Conservation (phyloP, 2,329 filamentous ascomycete species). For the Fulvia fulva region DNA sequence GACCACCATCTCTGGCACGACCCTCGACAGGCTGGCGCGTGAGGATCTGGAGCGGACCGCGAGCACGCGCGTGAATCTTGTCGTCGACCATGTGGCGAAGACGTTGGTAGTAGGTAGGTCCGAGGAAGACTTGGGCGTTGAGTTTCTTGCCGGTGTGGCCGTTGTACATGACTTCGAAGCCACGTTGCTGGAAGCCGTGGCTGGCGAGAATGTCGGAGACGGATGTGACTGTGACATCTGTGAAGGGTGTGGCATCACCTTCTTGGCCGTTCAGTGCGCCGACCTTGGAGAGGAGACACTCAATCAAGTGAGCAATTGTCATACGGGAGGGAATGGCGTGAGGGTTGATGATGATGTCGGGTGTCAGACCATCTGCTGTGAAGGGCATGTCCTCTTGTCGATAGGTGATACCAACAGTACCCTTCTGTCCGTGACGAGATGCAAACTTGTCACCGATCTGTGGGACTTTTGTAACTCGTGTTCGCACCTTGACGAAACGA, state of each 20-base stretch:
- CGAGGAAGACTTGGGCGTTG: constrained; percentile 90
- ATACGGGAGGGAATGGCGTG: constrained; percentile 99
- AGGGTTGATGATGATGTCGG: constrained; percentile 97
- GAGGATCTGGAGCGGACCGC: constrained; percentile 94
- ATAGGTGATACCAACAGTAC: constrained; percentile 98
- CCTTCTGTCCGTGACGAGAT: constrained; percentile 97
- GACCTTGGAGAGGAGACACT: constrained; percentile 96
- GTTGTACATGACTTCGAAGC: constrained; percentile 98
- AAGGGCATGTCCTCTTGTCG: constrained; percentile 99
- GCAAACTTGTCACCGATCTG: constrained; percentile 99
- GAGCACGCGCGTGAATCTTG: constrained; percentile 98
- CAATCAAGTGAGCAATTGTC: constrained; percentile 99
- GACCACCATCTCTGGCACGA: constrained; percentile 93
- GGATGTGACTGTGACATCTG: constrained; percentile 92
- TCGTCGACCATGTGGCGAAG: constrained; percentile 99
- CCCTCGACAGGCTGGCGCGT: constrained; percentile 96
- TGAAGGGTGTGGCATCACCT: constrained; percentile 96
- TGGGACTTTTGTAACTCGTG: constrained; percentile 93
- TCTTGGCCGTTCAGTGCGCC: constrained; percentile 89
- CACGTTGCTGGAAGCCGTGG: constrained; percentile 92
- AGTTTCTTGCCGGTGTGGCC: constrained; percentile 94
- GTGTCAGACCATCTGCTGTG: constrained; percentile 81
- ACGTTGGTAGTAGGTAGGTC: constrained; percentile 97
- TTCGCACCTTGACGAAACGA: constrained; percentile 95
- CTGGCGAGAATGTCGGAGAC: constrained; percentile 81